These are phyloP conservation scores for Vanrija sp. DNA, from an alignment of 1,284 basidiomycete genomes.

Conservation along the genomic window DNA sequence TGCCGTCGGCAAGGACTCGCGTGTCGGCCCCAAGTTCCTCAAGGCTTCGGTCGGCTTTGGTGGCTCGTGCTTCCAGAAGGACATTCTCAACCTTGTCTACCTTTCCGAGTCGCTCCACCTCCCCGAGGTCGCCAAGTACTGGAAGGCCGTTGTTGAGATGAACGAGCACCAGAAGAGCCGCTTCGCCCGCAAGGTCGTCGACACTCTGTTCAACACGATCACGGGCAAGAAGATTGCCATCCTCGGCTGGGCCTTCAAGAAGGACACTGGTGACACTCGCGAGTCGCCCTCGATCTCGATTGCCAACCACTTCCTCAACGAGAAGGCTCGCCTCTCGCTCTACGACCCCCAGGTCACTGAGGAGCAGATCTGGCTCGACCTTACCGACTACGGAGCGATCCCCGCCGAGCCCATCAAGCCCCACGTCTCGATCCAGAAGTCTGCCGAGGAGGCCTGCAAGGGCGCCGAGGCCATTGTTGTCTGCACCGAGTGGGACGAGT, in stretches of 20 bases:
- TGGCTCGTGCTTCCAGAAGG: conserved; percentile 98
- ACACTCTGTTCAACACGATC: conserved; percentile 91
- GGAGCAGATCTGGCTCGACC: conserved; percentile 54
- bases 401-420: conserved; percentile 60
- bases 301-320: conserved; percentile 86
- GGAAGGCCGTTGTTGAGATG: conserved; percentile 90
- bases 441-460: conserved; percentile 81
- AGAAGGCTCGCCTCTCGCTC: conserved; percentile 78
- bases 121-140: conserved; percentile 97
- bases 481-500: conserved; percentile 91
- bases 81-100: conserved; percentile 98
- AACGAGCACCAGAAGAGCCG: conserved; percentile 92
- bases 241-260: conserved; percentile 87
- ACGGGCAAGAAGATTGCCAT: conserved; percentile 84
- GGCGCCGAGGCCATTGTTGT: conserved; percentile 88
- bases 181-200: conserved; percentile 84
- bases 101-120: conserved; percentile 89
- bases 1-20: conserved; percentile 88
- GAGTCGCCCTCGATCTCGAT: conserved; percentile 96
- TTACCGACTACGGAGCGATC: conserved; percentile 52
- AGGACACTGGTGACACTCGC: conserved; percentile 94
- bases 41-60: conserved; percentile 80
- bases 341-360: conserved; percentile 82
- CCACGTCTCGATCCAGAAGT: conserved; percentile 71
- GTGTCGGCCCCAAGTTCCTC: conserved; percentile 93